Conservation (phyloP, 352 stramenopile genomes). For the Globisporangium irregulare region DNA sequence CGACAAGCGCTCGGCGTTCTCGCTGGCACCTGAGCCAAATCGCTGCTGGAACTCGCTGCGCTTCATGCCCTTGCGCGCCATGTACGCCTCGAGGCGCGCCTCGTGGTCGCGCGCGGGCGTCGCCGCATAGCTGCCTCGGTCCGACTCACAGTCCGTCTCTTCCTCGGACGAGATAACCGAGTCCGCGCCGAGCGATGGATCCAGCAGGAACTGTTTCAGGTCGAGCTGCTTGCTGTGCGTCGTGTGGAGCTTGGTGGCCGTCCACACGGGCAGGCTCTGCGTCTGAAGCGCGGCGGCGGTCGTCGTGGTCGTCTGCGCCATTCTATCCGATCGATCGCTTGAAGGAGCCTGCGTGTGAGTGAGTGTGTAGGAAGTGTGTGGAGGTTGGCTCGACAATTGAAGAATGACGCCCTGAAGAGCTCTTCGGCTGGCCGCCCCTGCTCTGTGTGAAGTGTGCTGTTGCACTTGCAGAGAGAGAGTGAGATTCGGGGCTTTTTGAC, state of each 20-base stretch:
- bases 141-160: constrained; percentile 69
- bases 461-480: constrained; percentile 8
- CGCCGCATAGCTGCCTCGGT: constrained; percentile 33
- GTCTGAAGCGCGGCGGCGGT: constrained; percentile 26
- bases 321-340: constrained; percentile 1
- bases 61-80: constrained; percentile 25
- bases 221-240: background rate
- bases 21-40: constrained; percentile 2
- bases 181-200: constrained; percentile 25
- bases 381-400: constrained; percentile 28
- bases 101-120: constrained; percentile 44
- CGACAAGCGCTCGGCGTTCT: background rate
- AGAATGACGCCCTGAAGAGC: constrained; percentile 25
- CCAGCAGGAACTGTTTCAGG: background rate
- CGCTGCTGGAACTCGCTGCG: constrained; percentile 25
- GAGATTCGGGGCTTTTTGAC: constrained; percentile 3
- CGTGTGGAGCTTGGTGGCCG: background rate
- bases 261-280: constrained; percentile 36
- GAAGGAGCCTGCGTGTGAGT: background rate
- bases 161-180: constrained; percentile 47
- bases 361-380: no score
- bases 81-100: constrained; percentile 47
- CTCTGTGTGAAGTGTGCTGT: background rate
- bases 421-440: background rate
- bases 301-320: no score